Percentiles rank a stretch among this genome's conserved stretches.
These are phyloP conservation scores for Oxytropis ochrocephala DNA, from an alignment of 306 rosid genomes.

Conservation along the genomic window DNA sequence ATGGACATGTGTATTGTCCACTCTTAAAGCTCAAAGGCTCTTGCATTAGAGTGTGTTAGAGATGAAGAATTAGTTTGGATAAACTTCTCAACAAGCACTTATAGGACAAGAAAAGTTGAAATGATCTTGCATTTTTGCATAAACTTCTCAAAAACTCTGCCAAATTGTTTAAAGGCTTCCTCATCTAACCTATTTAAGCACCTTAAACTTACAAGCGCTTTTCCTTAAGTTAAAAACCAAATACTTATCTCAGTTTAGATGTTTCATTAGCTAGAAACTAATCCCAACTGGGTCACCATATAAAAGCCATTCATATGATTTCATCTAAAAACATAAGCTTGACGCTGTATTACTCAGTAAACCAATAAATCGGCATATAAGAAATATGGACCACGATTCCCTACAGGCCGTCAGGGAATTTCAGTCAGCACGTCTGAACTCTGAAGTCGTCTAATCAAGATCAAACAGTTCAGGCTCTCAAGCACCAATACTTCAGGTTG, in stretches of 20 bases:
- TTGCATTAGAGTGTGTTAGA: not conserved
- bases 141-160: not conserved
- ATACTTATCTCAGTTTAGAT: not conserved
- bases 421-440: too few species aligned
- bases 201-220: not conserved
- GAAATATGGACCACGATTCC: not conserved
- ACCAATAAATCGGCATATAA: not conserved
- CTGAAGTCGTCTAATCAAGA: too few species aligned
- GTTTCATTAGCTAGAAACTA: not conserved
- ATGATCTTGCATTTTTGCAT: not conserved
- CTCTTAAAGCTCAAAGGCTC: not conserved
- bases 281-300: not conserved
- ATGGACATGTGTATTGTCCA: not conserved
- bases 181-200: not conserved
- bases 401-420: too few species aligned
- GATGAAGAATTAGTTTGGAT: not conserved
- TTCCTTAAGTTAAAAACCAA: not conserved
- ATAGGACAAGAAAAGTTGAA: not conserved
- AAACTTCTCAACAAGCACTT: not conserved
- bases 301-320: not conserved
- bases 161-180: not conserved
- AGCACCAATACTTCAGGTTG: too few species aligned
- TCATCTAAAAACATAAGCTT: not conserved
- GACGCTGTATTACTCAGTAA: not conserved
- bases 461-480: too few species aligned